These are phyloP conservation scores for Didymella keratinophila DNA, from an alignment of 2,329 filamentous ascomycete genomes.

Conservation along the genomic window DNA sequence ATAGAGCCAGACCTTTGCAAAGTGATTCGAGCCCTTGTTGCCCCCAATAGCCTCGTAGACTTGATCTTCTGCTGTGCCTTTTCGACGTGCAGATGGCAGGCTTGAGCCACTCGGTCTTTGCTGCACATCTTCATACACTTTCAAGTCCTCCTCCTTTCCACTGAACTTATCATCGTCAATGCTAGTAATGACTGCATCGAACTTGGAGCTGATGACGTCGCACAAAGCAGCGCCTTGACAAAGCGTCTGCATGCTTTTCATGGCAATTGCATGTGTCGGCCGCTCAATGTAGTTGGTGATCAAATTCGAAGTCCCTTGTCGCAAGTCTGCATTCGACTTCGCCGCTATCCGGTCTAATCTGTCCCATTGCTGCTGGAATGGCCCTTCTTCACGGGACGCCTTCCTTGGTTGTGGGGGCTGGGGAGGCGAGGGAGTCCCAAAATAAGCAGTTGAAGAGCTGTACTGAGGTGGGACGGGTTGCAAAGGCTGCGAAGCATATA, in stretches of 20 bases:
- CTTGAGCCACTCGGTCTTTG: conserved; percentile 26
- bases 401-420: conserved; percentile 15
- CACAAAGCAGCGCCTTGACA: conserved; percentile 57
- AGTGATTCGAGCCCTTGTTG: conserved; percentile 52
- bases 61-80: conserved; percentile 24
- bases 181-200: conserved; percentile 73
- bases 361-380: conserved; percentile 40
- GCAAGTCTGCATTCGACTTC: conserved; percentile 41
- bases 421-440: conserved; percentile 32
- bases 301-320: conserved; percentile 38
- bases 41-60: conserved; percentile 25
- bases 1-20: conserved; percentile 80
- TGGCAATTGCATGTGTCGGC: conserved; percentile 39
- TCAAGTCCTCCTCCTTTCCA: conserved; percentile 62
- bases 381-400: conserved; percentile 29
- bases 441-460: conserved; percentile 32
- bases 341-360: conserved; percentile 41
- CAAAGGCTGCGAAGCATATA: conserved; percentile 26
- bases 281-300: conserved; percentile 42
- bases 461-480: conserved; percentile 29
- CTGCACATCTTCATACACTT: conserved; percentile 32
- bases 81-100: conserved; percentile 24
- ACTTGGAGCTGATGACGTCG: conserved; percentile 67
- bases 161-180: conserved; percentile 71
- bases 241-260: conserved; percentile 49